Percentiles rank a stretch among this genome's conserved stretches.
Evolutionary conservation across 371 early-diverging fungal species (phyloP).

Genomic region (Batkoa obscura): DNA sequence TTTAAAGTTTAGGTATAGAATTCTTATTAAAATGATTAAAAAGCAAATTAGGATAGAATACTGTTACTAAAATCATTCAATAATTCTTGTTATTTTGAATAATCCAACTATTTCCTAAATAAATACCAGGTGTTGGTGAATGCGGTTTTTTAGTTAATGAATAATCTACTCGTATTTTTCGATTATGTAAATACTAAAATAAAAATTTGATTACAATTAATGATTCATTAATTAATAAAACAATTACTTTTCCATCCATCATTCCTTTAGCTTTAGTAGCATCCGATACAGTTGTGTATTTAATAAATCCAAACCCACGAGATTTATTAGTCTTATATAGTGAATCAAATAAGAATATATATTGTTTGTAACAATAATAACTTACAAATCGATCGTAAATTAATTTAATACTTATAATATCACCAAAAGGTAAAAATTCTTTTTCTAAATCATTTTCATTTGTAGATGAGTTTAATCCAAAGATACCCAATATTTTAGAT

Average conservation of each 20-base stretch:
- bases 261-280: constrained; percentile 30
- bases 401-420: background rate
- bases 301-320: constrained; percentile 42
- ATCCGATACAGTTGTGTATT: constrained; percentile 20
- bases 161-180: constrained; percentile 61
- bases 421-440: background rate
- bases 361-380: background rate
- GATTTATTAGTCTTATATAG: constrained; percentile 24
- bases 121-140: constrained; percentile 45
- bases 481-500: constrained; percentile 1
- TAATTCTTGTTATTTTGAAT: no score
- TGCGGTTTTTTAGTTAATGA: constrained; percentile 45
- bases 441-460: constrained; percentile 1
- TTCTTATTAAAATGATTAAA: no score
- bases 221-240: background rate
- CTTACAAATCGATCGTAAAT: constrained; percentile 1
- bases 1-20: no score
- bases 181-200: constrained; percentile 38
- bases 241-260: constrained; percentile 24
- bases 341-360: background rate
- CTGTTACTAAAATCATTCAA: no score
- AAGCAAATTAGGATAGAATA: no score
- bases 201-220: background rate
- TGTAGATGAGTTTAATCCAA: constrained; percentile 1
- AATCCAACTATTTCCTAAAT: constrained; percentile 26